Base-by-base conservation (phyloP, 2,329 filamentous ascomycete species). In the Epichloe gansuensis region DNA sequence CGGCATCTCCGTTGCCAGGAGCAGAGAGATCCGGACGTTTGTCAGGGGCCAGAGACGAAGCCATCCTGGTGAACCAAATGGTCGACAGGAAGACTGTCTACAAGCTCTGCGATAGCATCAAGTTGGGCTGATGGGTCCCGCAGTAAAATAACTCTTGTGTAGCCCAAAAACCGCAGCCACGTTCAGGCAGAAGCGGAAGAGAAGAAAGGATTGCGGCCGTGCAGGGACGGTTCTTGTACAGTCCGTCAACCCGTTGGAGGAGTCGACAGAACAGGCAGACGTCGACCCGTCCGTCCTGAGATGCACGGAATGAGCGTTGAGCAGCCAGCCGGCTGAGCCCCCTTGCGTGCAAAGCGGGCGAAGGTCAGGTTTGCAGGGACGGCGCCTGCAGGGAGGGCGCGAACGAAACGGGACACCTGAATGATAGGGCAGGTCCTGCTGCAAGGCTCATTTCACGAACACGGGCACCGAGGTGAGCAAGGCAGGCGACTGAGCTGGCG, bases 21-120 rank as follows among this genome's bases (percentile, higher is more conserved):
- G 62, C 68, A 54, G 68, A 61, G 62, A 73, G 65, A 60, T 66
- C 66, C 47, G 68, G 67, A 7, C 54, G 57, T 59, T 66, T 69
- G 59, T 71, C 72, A 57, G 68, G 62, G 57, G 67, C 63, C 61
- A 71, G 63, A 56, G 69, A 69, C 55, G 71, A 71, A 58, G 70
- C 68, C 72, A 74, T 74, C 49, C 53, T 56, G 57, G 53, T 52
- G 57, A 55, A 55, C 52, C 45, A 54, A 48, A 31, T 34, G 52
- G 55, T 54, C 57, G 52, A 55, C 54, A 54, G 59, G 52, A 57
- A 56, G 56, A 56, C 60, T 52, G 57, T 58, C 60, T 59, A 59
- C n/a, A 27, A 49, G 41, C 39, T 47, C 34, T 50, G 51, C 39
- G 43, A 45, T 42, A 47, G 31, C 51, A 53, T 53, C 42, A 53